Evolutionary conservation across 192 early-diverging fungal genomes (phyloP), one percentile per base, ranked within the genome.

Genomic region (Coemansia sp.): DNA sequence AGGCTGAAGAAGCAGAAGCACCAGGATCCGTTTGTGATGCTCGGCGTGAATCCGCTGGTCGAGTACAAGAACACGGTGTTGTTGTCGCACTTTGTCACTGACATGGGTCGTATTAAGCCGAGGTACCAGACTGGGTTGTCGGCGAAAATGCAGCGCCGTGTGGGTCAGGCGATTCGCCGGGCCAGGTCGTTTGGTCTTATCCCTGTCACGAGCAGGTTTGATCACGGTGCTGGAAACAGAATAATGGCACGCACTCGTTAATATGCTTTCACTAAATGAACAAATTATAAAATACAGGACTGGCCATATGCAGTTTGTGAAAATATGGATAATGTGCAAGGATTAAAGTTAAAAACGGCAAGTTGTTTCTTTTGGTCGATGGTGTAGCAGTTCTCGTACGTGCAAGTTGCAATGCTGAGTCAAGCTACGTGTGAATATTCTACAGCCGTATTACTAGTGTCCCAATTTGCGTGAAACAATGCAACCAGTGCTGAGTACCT

Each of bases 81-180:
- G 52, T 61, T 89, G 53, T 79, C 82, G 48, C 67, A 77, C 44
- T 89, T 84, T 67, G 72, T 87, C 57, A 79, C 86, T 4, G 84
- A 83, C 6, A 80, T 89, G 73, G 87, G 87, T 50, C 75, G 78
- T 34, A 84, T 89, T 48, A 74, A 82, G 71, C 84, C 86, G 31
- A 71, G 85, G 56, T 71, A 83, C 63, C 74, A 85, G 63, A 86
- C 86, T 15, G 76, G 81, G 7, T 79, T 89, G 37, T 82, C 82
- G 10, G 81, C 82, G 52, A 86, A 86, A 58, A 84, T 80, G 24
- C 87, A 89, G 71, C 82, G 84, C 31, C 76, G 79, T 4, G 47
- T 89, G 7, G 80, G 84, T 24, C 85, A 84, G 76, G 83, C 85
- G 34, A 84, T 89, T 42, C 82, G 84, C 40, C 73, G 87, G 37